Base-by-base conservation (phyloP, 495 filamentous ascomycete species). In the Aspergillus bertholletiae region DNA sequence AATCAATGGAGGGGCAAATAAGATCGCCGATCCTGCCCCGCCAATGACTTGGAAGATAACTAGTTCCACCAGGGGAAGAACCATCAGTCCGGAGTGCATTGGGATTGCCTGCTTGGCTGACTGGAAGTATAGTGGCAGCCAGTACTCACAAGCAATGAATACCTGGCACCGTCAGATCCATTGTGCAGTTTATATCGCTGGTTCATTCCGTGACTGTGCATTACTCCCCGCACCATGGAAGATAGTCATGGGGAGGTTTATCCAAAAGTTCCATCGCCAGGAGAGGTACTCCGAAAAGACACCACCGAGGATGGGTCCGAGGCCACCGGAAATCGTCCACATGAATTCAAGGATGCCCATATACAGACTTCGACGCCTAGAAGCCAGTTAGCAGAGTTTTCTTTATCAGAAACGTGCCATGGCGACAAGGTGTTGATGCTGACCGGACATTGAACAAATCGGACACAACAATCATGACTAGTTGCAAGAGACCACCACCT, bases 401-500 rank as follows among this genome's bases (percentile, higher is more conserved):
- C 2, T 13, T n/a, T 0, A n/a, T 37, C 13, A 37, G 13, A 6
- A 15, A n/a, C 1, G 2, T n/a, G 34, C 6, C 34, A 15, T 2
- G 17, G 2, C 1, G 13, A 37, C 9, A 37, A 37, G 34, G 34
- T 12, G 13, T n/a, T 5, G 6, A 5, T n/a, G 13, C 34, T 11
- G 9, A 37, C 34, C 78, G 65, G 74, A 86, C 76, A 50, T 76
- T 79, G 62, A 89, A 89, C 15, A 90, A 62, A 68, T 93, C 89
- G 15, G 78, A 79, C 55, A 92, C 87, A 49, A 75, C 78, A 21
- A 91, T 86, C 59, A 87, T 88, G 32, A 87, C 85, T 56, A 92
- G 65, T n/a, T 85, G 81, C 12, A 88, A 70, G 34, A 89, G 72
- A 2, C 89, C 88, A 12, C 87, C 88, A 15, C 86, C 84, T 0